Conservation (phyloP, 306 rosid genomes). For the Cicer bijugum region DNA sequence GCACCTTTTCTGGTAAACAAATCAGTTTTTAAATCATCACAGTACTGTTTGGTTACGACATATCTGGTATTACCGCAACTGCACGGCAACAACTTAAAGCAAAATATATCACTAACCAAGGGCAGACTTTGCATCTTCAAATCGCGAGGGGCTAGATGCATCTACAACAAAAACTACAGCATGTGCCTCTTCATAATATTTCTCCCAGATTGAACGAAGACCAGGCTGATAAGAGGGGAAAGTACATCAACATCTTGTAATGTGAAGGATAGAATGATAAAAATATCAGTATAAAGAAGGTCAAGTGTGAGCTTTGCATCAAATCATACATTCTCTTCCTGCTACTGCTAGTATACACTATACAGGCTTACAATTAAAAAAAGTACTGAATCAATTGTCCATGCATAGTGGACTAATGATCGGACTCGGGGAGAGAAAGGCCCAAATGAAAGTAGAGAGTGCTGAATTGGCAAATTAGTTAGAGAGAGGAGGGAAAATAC, state of each 20-base stretch:
- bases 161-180: conserved; percentile 92
- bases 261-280: conserved; percentile 34
- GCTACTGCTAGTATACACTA: conserved; percentile 4
- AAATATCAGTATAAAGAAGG: conserved; percentile 21
- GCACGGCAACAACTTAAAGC: conserved; percentile 32
- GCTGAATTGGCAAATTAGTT: too few relatives aligned
- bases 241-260: conserved; percentile 42
- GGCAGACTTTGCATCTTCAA: conserved; percentile 97
- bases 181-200: conserved; percentile 95
- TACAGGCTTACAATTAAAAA: conserved; percentile 24
- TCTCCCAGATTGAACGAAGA: conserved; percentile 99
- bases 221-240: conserved; percentile 68
- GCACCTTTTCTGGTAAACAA: conserved; percentile 80
- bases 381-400: conserved; percentile 26
- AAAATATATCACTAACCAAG: conserved; percentile 67
- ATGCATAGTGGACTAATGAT: conserved; percentile 4
- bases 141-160: conserved; percentile 82
- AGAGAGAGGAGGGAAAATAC: too few relatives aligned
- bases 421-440: too few relatives aligned
- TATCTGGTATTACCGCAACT: conserved; percentile 27
- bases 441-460: too few relatives aligned
- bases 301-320: conserved; percentile 4
- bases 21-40: conserved; percentile 46
- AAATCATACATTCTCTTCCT: conserved; percentile 41
- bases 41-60: conserved; percentile 19